phyloP scores from a whole-genome alignment of 345 rosid species.

The Excoecaria cochinchinensis region DNA sequence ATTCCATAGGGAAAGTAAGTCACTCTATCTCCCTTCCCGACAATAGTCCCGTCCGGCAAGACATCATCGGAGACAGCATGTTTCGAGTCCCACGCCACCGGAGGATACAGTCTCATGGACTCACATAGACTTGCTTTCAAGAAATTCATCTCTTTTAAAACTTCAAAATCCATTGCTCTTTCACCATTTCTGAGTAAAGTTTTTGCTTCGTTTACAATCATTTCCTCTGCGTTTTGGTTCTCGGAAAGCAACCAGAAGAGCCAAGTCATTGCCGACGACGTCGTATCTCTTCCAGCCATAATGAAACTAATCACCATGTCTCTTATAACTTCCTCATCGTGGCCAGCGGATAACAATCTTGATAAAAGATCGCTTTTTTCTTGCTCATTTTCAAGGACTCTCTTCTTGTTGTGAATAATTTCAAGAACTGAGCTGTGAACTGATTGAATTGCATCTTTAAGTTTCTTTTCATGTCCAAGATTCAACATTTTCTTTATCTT shows the following conservation, averaged over 20 bases:
- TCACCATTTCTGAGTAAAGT: slow-evolving; percentile 13
- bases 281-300: slow-evolving; percentile 38
- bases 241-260: slow-evolving; percentile 32
- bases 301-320: slow-evolving; percentile 36
- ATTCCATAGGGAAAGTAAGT: slow-evolving; percentile 35
- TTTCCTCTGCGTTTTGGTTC: slow-evolving; percentile 15
- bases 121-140: slow-evolving; percentile 32
- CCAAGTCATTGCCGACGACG: slow-evolving; percentile 37
- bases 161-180: slow-evolving; percentile 11
- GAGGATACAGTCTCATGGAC: slow-evolving; percentile 37
- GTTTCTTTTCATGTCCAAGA: slow-evolving; percentile 21
- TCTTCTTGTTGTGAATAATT: slow-evolving; percentile 19
- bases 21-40: slow-evolving; percentile 30
- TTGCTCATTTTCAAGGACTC: background rate
- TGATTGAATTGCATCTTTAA: slow-evolving; percentile 22
- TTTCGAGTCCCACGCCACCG: slow-evolving; percentile 36
- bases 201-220: slow-evolving; percentile 16
- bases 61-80: slow-evolving; percentile 25
- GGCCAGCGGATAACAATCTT: slow-evolving; percentile 20
- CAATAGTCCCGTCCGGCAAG: slow-evolving; percentile 32
- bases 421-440: slow-evolving; percentile 25
- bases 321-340: slow-evolving; percentile 21
- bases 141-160: slow-evolving; percentile 24
- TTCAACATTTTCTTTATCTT: slow-evolving; percentile 20
- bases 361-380: slow-evolving; percentile 24